Evolutionary conservation across 2,329 filamentous ascomycete species (phyloP).

Genomic region (Xylariaceae sp.): DNA sequence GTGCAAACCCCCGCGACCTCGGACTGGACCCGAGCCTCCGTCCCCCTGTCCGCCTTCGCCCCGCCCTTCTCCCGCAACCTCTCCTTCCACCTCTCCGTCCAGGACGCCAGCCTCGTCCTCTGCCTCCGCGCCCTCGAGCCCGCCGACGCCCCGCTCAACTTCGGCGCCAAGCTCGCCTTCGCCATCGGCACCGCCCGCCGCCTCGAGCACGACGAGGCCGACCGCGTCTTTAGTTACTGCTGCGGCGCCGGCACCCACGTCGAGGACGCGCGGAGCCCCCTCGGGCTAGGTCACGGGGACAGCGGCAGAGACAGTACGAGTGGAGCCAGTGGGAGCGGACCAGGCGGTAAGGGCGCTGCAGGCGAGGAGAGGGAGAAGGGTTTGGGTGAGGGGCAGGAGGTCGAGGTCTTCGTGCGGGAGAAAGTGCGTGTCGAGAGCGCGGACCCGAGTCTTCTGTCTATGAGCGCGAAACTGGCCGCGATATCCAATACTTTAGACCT

Average conservation of each 20-base stretch:
- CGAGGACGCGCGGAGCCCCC: constrained; percentile 3
- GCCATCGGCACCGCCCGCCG: constrained; percentile 63
- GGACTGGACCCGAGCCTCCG: constrained; percentile 27
- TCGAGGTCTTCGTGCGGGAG: constrained; percentile 78
- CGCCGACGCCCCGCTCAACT: constrained; percentile 55
- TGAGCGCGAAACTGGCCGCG: constrained; percentile 78
- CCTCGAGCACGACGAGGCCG: constrained; percentile 74
- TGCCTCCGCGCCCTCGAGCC: constrained; percentile 67
- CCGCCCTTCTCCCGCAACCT: constrained; percentile 54
- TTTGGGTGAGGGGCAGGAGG: constrained; percentile 18
- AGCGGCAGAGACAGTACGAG: background rate
- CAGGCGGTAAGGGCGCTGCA: background rate
- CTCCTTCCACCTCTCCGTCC: constrained; percentile 69
- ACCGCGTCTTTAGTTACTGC: constrained; percentile 65
- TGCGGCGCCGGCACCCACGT: background rate
- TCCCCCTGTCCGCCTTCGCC: constrained; percentile 23
- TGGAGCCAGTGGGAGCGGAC: too few species aligned
- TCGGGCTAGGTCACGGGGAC: background rate
- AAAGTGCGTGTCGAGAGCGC: constrained; percentile 86
- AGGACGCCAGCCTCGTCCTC: constrained; percentile 66
- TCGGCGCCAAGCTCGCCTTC: constrained; percentile 63
- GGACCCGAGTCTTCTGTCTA: constrained; percentile 78
- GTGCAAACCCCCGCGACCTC: background rate
- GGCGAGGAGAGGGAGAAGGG: background rate
- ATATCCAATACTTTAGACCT: constrained; percentile 69